Base-by-base conservation (phyloP, 202 grass and related monocot species). In the Sporobolus alterniflorus region DNA sequence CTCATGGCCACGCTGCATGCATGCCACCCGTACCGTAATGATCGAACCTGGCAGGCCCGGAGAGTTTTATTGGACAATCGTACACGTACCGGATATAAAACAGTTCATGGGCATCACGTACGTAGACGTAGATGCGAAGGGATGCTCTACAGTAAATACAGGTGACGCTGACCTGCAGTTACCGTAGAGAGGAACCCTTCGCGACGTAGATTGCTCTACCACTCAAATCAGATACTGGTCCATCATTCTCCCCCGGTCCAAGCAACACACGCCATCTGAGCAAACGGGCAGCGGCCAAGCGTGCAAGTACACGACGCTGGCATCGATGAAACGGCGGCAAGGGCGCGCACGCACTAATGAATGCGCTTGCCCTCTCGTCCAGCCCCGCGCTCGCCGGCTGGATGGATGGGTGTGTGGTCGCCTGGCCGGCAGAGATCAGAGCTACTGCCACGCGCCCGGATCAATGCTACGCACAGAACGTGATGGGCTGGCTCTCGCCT, bases 391-490 rank as follows among this genome's bases (percentile, higher is more conserved):
- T n/a, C n/a, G n/a, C n/a, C n/a, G n/a, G n/a, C n/a, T n/a, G n/a
- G n/a, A n/a, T n/a, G n/a, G n/a, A n/a, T n/a, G n/a, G n/a, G n/a
- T n/a, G n/a, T n/a, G n/a, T n/a, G n/a, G n/a, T n/a, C n/a, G n/a
- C n/a, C n/a, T n/a, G n/a, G n/a, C n/a, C n/a, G n/a, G n/a, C 36
- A 39, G 36, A 39, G 36, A 39, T 39, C 36, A 39, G 36, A 39
- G 43, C 28, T 29, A 40, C 57, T 32, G 8, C 29, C 39, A 36
- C 21, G 14, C 56, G 74, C 20, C 30, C 28, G 46, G 75, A 82
- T 82, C 64, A 51, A 87, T 71, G 78, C 71, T 50, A 75, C 29
- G 84, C 28, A n/a, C n/a, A n/a, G n/a, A n/a, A n/a, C n/a, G n/a
- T n/a, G 77, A 86, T 75, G 77, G 70, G 49, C 59, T 28, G 12